Conservation (phyloP, 805 yeast genomes). For the Clavispora asparagi region DNA sequence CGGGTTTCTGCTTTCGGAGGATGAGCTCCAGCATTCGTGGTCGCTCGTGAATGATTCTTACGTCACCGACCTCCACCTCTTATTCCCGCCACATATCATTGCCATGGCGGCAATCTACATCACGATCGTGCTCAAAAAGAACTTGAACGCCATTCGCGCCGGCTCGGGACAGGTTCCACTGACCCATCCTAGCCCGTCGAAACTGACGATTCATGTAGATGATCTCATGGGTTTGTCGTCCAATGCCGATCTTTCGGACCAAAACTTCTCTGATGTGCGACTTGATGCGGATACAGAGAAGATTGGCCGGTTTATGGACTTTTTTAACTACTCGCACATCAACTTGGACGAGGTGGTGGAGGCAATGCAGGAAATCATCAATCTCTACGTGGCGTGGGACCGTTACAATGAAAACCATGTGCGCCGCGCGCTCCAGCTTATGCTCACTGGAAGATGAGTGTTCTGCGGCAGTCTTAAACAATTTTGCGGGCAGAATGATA, state of each 20-base stretch:
- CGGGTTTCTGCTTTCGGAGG: slow-evolving; percentile 42
- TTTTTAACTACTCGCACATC: slow-evolving; percentile 70
- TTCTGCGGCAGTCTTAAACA: no score
- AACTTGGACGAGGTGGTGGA: slow-evolving; percentile 74
- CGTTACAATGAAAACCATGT: slow-evolving; percentile 66
- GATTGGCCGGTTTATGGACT: slow-evolving; percentile 54
- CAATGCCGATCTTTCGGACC: slow-evolving; percentile 1
- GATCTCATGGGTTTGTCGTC: slow-evolving; percentile 28
- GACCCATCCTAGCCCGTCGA: slow-evolving; percentile 7
- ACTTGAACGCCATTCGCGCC: slow-evolving; percentile 18
- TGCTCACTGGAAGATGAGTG: slow-evolving; percentile 23
- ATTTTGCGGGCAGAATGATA: no score
- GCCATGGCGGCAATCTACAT: slow-evolving; percentile 81
- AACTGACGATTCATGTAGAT: slow-evolving; percentile 27
- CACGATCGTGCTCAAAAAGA: slow-evolving; percentile 55
- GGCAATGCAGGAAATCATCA: slow-evolving; percentile 77
- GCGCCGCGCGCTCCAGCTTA: slow-evolving; percentile 42
- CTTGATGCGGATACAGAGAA: slow-evolving; percentile 37
- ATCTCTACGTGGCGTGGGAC: slow-evolving; percentile 82
- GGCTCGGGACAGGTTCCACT: slow-evolving; percentile 9
- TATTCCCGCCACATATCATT: slow-evolving; percentile 85
- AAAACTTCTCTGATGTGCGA: slow-evolving; percentile 21
- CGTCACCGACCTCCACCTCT: slow-evolving; percentile 76
- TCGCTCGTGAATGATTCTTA: slow-evolving; percentile 84
- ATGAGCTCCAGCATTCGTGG: slow-evolving; percentile 85